Evolutionary conservation across 345 rosid genomes (phyloP).

Genomic region (Melaleuca quinquenervia): DNA sequence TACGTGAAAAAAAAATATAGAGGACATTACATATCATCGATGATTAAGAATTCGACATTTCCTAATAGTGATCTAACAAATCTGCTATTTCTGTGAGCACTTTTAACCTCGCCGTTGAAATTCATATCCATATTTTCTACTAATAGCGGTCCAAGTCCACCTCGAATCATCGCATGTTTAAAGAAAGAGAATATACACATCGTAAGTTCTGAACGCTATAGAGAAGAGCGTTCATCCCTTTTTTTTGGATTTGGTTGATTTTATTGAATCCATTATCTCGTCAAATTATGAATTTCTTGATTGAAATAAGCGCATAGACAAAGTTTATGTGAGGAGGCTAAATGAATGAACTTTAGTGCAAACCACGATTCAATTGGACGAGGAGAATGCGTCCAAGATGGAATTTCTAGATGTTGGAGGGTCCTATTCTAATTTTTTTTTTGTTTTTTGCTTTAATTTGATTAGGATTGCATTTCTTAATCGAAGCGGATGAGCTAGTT

Average conservation of each 20-base stretch:
- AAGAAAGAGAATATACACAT: not conserved
- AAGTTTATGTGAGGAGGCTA: not conserved
- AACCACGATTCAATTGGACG: too few relatives aligned
- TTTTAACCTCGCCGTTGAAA: not conserved
- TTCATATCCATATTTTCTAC: not conserved
- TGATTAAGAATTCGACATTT: not conserved
- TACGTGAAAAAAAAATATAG: not conserved
- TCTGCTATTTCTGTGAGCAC: not conserved
- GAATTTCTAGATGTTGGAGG: not conserved
- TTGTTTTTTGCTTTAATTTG: too few relatives aligned
- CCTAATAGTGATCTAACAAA: not conserved
- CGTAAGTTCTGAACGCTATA: not conserved
- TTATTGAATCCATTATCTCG: not conserved
- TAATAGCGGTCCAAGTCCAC: not conserved
- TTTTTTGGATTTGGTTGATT: not conserved
- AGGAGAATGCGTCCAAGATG: not conserved
- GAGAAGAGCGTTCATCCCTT: not conserved
- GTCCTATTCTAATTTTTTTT: too few relatives aligned
- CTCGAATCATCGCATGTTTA: not conserved
- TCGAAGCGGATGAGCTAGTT: not conserved
- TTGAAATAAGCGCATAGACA: not conserved
- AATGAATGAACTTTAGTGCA: not conserved
- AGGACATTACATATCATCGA: not conserved
- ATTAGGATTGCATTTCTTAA: too few relatives aligned
- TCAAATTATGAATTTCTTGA: not conserved